Evolutionary conservation across 108 stramenopile genomes (phyloP).

Genomic region (Conticribra guillardii): DNA sequence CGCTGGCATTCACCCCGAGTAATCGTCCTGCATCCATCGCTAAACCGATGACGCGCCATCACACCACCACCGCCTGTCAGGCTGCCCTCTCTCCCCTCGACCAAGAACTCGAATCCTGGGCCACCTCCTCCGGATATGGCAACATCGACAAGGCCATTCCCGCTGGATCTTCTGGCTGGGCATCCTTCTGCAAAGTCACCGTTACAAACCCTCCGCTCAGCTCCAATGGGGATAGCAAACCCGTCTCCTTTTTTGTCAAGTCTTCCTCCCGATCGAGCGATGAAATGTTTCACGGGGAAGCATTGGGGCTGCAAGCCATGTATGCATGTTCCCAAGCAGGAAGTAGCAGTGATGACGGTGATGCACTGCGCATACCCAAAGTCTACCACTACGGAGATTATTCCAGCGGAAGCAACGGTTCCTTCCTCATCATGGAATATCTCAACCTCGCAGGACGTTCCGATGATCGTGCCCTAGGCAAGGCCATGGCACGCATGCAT

Average conservation of each 20-base stretch:
- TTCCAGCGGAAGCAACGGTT: constrained; percentile 32
- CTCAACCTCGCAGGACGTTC: constrained; percentile 46
- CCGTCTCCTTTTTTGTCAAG: constrained; percentile 62
- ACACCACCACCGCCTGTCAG: constrained; percentile 1
- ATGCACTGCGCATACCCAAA: constrained; percentile 48
- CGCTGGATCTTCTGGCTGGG: constrained; percentile 56
- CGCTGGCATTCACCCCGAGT: not conserved
- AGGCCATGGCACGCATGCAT: constrained; percentile 62
- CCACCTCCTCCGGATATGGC: constrained; percentile 41
- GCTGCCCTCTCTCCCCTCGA: constrained; percentile 37
- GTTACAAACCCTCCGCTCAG: constrained; percentile 52
- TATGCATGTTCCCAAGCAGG: constrained; percentile 32
- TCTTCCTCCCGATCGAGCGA: constrained; percentile 25
- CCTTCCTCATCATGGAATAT: constrained; percentile 61
- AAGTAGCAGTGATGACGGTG: constrained; percentile 8
- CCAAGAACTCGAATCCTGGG: constrained; percentile 41
- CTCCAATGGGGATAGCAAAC: not conserved
- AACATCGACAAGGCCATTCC: constrained; percentile 31
- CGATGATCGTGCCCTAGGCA: constrained; percentile 48
- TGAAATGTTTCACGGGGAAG: constrained; percentile 63
- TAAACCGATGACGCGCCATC: not conserved
- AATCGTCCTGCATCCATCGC: not conserved
- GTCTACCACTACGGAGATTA: constrained; percentile 56
- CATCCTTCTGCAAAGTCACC: constrained; percentile 53
- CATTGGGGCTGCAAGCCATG: constrained; percentile 60